Percentiles rank a stretch among this genome's conserved stretches.
phyloP scores from a whole-genome alignment of 345 rosid genomes.

The Hirschfeldia incana region DNA sequence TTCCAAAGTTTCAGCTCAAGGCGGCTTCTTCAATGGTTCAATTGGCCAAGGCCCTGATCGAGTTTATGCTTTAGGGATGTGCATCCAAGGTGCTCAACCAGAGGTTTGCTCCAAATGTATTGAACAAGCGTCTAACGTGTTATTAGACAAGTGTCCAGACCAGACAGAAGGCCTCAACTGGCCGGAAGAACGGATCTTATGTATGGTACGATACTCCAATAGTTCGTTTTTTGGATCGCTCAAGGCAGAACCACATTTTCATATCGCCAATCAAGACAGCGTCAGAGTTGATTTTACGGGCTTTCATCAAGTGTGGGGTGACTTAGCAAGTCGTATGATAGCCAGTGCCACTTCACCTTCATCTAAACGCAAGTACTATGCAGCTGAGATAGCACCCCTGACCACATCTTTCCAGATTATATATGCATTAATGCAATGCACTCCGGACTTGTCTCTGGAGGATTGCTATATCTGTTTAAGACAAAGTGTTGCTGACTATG shows the following conservation, averaged over 20 bases:
- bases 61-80: constrained; percentile 23
- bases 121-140: not conserved
- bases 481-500: not conserved
- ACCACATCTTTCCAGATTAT: not conserved
- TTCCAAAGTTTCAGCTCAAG: constrained; percentile 11
- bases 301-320: not conserved
- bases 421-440: constrained; percentile 22
- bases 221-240: constrained; percentile 5
- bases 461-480: constrained; percentile 14
- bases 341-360: constrained; percentile 8
- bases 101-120: constrained; percentile 18
- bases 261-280: not conserved
- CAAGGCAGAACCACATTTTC: not conserved
- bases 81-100: constrained; percentile 30
- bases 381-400: not conserved
- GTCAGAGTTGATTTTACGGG: not conserved
- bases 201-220: constrained; percentile 46
- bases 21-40: not conserved
- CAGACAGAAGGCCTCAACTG: constrained; percentile 33
- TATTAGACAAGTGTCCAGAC: constrained; percentile 27
- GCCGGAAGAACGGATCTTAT: not conserved
- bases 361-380: not conserved
- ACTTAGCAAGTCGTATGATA: not conserved
- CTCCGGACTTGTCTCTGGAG: constrained; percentile 28
- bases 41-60: constrained; percentile 17